Conservation (phyloP, 208 protist species). For the Porcisia deanei region DNA sequence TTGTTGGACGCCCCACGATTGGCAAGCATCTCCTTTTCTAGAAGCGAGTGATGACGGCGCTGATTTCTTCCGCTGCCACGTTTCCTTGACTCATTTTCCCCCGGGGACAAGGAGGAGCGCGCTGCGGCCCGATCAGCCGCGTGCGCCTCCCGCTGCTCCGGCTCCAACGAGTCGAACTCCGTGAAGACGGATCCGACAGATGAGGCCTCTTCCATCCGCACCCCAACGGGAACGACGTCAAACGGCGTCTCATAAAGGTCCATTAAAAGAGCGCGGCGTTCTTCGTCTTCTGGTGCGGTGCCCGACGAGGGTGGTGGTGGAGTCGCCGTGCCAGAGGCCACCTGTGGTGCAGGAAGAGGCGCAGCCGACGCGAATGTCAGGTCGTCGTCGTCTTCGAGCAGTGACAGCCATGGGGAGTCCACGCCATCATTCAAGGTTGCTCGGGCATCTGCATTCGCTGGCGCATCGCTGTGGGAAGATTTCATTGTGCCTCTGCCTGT, state of each 20-base stretch:
- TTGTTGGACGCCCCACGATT: constrained; percentile 74
- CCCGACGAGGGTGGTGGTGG: not conserved
- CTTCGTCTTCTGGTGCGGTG: constrained; percentile 2
- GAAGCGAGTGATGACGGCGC: constrained; percentile 34
- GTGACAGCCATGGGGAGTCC: constrained; percentile 49
- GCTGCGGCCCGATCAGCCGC: constrained; percentile 22
- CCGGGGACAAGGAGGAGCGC: constrained; percentile 18
- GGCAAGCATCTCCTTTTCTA: constrained; percentile 57
- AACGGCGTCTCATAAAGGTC: constrained; percentile 71
- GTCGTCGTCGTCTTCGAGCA: constrained; percentile 36
- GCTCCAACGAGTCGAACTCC: constrained; percentile 73
- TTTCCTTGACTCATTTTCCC: not conserved
- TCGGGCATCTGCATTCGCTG: not conserved
- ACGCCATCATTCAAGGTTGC: not conserved
- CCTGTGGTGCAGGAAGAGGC: not conserved
- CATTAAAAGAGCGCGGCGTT: constrained; percentile 42
- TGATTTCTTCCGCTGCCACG: not conserved
- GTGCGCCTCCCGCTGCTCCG: constrained; percentile 36
- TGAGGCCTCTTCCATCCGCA: constrained; percentile 65
- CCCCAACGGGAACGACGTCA: constrained; percentile 69
- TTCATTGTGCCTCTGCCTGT: not conserved
- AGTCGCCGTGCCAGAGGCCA: not conserved
- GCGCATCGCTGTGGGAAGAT: not conserved
- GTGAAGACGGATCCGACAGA: constrained; percentile 55
- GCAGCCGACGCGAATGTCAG: not conserved